Conservation (phyloP, 768 basidiomycete species). For the Galerina sulciceps region DNA sequence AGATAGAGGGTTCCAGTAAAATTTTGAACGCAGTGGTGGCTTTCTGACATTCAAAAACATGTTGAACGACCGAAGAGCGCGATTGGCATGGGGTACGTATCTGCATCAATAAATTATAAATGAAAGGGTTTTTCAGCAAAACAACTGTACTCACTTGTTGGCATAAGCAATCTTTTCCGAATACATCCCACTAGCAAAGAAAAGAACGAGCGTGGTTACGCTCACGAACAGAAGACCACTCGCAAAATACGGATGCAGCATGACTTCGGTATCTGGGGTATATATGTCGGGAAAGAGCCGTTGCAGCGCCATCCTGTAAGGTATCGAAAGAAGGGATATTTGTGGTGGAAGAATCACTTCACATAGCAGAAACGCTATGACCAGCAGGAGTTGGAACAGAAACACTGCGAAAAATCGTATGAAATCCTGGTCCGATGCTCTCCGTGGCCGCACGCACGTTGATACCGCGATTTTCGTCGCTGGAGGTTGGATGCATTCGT, state of each 20-base stretch:
- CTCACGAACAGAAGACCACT: constrained; percentile 85
- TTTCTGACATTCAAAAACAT: constrained; percentile 96
- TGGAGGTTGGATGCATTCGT: constrained; percentile 85
- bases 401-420: constrained; percentile 58
- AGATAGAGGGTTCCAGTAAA: constrained; percentile 57
- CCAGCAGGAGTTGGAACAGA: constrained; percentile 66
- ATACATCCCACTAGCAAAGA: constrained; percentile 97
- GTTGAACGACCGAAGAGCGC: constrained; percentile 89
- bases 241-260: constrained; percentile 74
- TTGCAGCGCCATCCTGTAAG: constrained; percentile 57
- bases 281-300: constrained; percentile 57
- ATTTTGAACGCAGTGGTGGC: constrained; percentile 68
- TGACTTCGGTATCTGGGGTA: constrained; percentile 41
- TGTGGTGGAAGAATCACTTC: constrained; percentile 73
- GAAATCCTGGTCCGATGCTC: constrained; percentile 19
- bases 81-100: constrained; percentile 96
- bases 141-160: constrained; percentile 70
- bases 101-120: constrained; percentile 46
- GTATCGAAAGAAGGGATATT: constrained; percentile 67
- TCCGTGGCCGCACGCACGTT: constrained; percentile 53
- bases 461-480: constrained; percentile 80
- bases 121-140: not conserved
- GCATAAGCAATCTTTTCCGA: constrained; percentile 96
- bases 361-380: constrained; percentile 72
- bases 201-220: constrained; percentile 88